These are phyloP conservation scores for Nosema muscidifuracis DNA, from an alignment of 371 early-diverging fungal genomes.

Conservation along the genomic window DNA sequence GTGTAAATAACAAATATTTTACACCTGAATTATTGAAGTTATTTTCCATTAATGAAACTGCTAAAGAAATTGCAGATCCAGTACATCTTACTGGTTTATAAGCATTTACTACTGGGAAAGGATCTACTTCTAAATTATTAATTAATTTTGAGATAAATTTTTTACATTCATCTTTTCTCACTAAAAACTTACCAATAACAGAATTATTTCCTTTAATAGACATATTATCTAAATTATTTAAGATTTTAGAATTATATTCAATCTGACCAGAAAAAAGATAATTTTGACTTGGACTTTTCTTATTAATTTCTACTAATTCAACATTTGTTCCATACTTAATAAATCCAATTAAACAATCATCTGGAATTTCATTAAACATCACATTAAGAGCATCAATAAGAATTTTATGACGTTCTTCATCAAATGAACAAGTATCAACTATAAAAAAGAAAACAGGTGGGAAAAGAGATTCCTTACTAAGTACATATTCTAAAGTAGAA, in stretches of 20 bases:
- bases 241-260: slow-evolving; percentile 74
- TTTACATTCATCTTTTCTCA: slow-evolving; percentile 71
- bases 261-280: slow-evolving; percentile 93
- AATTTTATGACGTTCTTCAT: slow-evolving; percentile 85
- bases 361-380: slow-evolving; percentile 78
- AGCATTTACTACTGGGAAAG: slow-evolving; percentile 91
- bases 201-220: slow-evolving; percentile 1
- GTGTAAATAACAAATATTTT: slow-evolving; percentile 86
- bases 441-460: slow-evolving; percentile 92
- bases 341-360: slow-evolving; percentile 83
- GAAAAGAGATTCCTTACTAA: slow-evolving; percentile 69
- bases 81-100: slow-evolving; percentile 89
- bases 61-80: slow-evolving; percentile 91
- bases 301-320: slow-evolving; percentile 57
- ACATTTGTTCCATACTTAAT: slow-evolving; percentile 97
- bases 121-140: slow-evolving; percentile 87
- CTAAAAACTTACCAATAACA: slow-evolving; percentile 64
- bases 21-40: slow-evolving; percentile 68
- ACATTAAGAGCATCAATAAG: slow-evolving; percentile 82
- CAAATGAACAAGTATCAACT: slow-evolving; percentile 81
- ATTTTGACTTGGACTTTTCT: slow-evolving; percentile 81
- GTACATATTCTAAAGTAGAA: slow-evolving; percentile 91
- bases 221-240: slow-evolving; percentile 15
- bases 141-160: slow-evolving; percentile 81
- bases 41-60: slow-evolving; percentile 79